Percentiles rank a stretch among this genome's conserved stretches.
Evolutionary conservation across 495 filamentous ascomycete genomes (phyloP).

Genomic region (Aspergillus asperescens): DNA sequence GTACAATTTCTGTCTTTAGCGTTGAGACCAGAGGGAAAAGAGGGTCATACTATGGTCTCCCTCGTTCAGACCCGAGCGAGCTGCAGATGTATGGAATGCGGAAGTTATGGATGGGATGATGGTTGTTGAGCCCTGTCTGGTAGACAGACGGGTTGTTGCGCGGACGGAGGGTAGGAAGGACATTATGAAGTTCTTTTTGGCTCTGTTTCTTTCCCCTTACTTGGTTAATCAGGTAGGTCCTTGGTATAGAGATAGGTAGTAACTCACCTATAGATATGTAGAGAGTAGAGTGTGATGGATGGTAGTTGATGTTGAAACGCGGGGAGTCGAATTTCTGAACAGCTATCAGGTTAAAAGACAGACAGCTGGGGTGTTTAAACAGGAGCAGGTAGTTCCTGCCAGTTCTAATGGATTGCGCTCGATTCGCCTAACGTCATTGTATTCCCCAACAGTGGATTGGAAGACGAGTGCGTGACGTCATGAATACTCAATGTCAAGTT

Average conservation of each 20-base stretch:
- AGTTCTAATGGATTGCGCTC: too few relatives aligned
- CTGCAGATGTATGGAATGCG: constrained; percentile 29
- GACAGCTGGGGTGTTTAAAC: too few relatives aligned
- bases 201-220: too few relatives aligned
- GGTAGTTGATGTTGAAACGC: too few relatives aligned
- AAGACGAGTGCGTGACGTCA: constrained; percentile 12
- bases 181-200: not conserved
- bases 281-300: too few relatives aligned
- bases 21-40: not conserved
- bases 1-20: too few relatives aligned
- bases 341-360: too few relatives aligned
- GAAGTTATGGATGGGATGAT: not conserved
- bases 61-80: constrained; percentile 30
- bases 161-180: constrained; percentile 4
- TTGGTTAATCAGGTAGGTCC: too few relatives aligned
- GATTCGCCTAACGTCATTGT: not conserved
- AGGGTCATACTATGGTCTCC: constrained; percentile 25
- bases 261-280: not conserved
- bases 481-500: not conserved
- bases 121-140: not conserved
- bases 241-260: not conserved
- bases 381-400: not conserved
- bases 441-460: not conserved
- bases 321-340: too few relatives aligned
- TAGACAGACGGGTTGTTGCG: not conserved